phyloP scores from a whole-genome alignment of 169 alveolate species.

The Fabrea salina region DNA sequence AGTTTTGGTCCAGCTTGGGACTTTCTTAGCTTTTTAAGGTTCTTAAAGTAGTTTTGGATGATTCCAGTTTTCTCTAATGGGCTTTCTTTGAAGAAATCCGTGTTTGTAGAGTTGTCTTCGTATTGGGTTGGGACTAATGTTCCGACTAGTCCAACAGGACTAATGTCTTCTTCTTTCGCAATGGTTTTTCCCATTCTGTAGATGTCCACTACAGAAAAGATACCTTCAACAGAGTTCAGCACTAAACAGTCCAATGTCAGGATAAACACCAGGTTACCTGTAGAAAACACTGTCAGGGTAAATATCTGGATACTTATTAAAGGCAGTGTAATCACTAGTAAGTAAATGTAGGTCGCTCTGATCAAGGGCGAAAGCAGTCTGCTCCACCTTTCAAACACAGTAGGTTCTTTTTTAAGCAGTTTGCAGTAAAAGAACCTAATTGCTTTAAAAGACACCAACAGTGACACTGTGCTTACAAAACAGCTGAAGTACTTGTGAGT shows the following conservation, averaged over 20 bases:
- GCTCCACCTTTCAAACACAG: background rate
- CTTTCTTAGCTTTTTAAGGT: too few species aligned
- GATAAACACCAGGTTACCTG: background rate
- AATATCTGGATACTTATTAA: background rate
- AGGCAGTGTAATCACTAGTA: background rate
- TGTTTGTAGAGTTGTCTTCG: too few species aligned
- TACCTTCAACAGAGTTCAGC: background rate
- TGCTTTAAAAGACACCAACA: background rate
- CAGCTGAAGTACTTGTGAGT: background rate
- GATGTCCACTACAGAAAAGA: background rate
- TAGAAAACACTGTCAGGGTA: background rate
- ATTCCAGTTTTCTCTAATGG: background rate
- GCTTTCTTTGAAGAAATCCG: too few species aligned
- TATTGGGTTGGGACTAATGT: background rate
- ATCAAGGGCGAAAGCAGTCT: constrained; percentile 1
- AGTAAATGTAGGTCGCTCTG: background rate
- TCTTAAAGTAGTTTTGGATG: background rate
- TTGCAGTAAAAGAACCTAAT: background rate
- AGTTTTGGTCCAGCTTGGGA: too few species aligned
- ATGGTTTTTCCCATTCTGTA: background rate
- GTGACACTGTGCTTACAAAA: background rate
- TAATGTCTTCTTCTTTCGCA: background rate
- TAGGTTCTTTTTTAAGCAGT: too few species aligned
- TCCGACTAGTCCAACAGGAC: background rate
- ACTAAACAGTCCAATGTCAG: constrained; percentile 2